Evolutionary conservation across 2,329 filamentous ascomycete species (phyloP).

Genomic region (Cladosporium phlei): DNA sequence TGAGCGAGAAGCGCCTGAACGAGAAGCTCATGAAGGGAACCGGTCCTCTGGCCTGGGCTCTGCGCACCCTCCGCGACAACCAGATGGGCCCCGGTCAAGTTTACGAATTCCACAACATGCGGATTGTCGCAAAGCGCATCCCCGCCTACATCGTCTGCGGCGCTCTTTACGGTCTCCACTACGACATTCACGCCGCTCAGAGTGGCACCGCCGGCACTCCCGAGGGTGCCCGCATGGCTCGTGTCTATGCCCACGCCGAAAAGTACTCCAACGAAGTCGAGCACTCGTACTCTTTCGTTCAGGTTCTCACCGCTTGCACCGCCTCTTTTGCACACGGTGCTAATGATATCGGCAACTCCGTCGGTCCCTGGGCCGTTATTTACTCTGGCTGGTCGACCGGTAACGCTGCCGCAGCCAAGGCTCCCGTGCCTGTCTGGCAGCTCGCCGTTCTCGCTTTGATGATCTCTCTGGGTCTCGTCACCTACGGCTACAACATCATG

Average conservation of each 20-base stretch:
- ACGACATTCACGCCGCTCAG: conserved; percentile 77
- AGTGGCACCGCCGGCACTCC: conserved; percentile 65
- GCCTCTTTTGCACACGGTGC: conserved; percentile 68
- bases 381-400: conserved; percentile 56
- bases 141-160: conserved; percentile 63
- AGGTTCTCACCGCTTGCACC: conserved; percentile 64
- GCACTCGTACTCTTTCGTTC: conserved; percentile 62
- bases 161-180: conserved; percentile 69
- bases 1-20: conserved; percentile 56
- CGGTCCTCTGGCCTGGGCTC: conserved; percentile 76
- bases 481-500: conserved; percentile 64
- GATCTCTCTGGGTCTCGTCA: conserved; percentile 55
- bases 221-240: conserved; percentile 64
- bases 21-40: conserved; percentile 57
- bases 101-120: conserved; percentile 70
- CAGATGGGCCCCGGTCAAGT: conserved; percentile 67
- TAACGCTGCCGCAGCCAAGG: conserved; percentile 50
- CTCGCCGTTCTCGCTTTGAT: conserved; percentile 60
- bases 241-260: conserved; percentile 52
- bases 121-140: conserved; percentile 58
- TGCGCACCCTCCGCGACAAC: conserved; percentile 71
- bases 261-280: conserved; percentile 61
- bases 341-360: conserved; percentile 62
- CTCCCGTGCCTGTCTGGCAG: conserved; percentile 68
- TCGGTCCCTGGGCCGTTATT: conserved; percentile 60